Evolutionary conservation across 495 filamentous ascomycete species (phyloP), one percentile per base, ranked within the genome.

Genomic region (Tuber microsphaerosporum): DNA sequence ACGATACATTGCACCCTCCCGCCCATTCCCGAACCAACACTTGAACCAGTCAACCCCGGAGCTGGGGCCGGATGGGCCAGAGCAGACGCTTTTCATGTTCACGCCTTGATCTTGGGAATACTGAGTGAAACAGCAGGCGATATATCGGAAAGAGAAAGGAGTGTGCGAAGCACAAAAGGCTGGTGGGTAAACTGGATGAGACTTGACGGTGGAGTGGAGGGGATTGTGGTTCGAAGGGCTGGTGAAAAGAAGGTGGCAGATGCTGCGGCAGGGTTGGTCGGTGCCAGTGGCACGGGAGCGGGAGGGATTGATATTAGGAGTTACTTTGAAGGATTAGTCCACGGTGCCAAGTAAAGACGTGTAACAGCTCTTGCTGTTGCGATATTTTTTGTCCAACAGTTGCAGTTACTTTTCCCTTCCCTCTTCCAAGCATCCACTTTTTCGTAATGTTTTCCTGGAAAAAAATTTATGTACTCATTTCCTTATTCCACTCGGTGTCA

Each of bases 171-270:
- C 8, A 91, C 86, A 70, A 88, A 94, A 16, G 94, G 94, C 1
- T 99, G 94, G 94, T 99, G 96, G 95, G 87, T 98, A 42, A 92
- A 97, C 71, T 98, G 96, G 94, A 93, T 92, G 72, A 72, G 77
- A n/a, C 75, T 82, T 48, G 72, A 77, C 22, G 71, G 73, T 16
- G 75, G 78, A 9, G 77, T 75, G 19, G 81, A 82, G 61, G 80
- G 80, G 44, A 43, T 82, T n/a, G 74, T 80, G 31, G 78, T 82
- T 26, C 74, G 81, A 46, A 71, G 73, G 42, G 81, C 73, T 1
- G 80, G 81, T 14, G 81, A 82, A 70, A 79, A 77, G 45, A 77
- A 82, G 65, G 56, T 17, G 34, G 31, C 37, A 19, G 77, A 82
- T 37, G 72, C 76, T 20, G 68, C 56, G n/a, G 72, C 42, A n/a